These are phyloP conservation scores for Fusarium tupiense DNA, from an alignment of 2,329 filamentous ascomycete genomes.

Conservation along the genomic window DNA sequence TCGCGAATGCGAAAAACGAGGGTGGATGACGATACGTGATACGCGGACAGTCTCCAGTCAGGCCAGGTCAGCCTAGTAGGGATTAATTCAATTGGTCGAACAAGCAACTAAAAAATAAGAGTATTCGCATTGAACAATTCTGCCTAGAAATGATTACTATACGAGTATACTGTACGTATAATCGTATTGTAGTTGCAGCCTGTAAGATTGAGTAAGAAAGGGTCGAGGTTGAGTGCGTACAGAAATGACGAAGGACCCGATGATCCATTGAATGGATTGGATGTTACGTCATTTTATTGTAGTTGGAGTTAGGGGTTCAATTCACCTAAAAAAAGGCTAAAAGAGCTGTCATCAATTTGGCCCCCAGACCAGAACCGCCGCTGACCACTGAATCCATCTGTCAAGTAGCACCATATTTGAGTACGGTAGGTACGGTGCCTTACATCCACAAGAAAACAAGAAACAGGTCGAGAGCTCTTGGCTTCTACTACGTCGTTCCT, in stretches of 20 bases:
- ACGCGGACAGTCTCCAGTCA: slow-evolving; percentile 2
- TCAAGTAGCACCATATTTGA: background rate
- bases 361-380: background rate
- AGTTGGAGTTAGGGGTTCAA: slow-evolving; percentile 19
- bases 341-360: slow-evolving; percentile 9
- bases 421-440: background rate
- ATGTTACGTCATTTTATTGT: slow-evolving; percentile 21
- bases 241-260: slow-evolving; percentile 24
- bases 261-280: background rate
- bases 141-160: background rate
- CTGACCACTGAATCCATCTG: background rate
- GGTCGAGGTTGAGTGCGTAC: slow-evolving; percentile 3
- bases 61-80: background rate
- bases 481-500: slow-evolving; percentile 16
- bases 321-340: background rate
- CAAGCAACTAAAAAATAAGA: background rate
- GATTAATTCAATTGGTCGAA: background rate
- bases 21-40: slow-evolving; percentile 5
- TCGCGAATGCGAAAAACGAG: background rate
- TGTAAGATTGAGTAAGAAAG: background rate
- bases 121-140: background rate
- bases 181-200: background rate
- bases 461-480: slow-evolving; percentile 30
- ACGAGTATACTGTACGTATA: background rate
- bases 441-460: background rate